Percentiles rank a stretch among this genome's conserved stretches.
These are phyloP conservation scores for Filobasidium floriforme DNA, from an alignment of 768 basidiomycete species.

Conservation along the genomic window DNA sequence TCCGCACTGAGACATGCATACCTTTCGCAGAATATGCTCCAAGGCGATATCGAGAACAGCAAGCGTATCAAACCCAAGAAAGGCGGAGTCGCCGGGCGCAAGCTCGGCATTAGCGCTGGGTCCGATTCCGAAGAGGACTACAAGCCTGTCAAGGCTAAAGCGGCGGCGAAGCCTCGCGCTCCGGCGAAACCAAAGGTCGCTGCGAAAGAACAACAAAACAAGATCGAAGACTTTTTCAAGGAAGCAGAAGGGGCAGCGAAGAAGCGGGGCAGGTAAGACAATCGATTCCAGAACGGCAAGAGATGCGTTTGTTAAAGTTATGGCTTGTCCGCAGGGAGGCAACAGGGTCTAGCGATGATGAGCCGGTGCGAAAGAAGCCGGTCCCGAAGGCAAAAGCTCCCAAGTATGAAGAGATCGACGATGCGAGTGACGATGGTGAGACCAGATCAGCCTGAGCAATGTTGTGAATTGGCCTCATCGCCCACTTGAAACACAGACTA, in stretches of 20 bases:
- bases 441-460: not conserved
- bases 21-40: constrained; percentile 32
- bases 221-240: constrained; percentile 4
- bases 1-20: not conserved
- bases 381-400: constrained; percentile 28
- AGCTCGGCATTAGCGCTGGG: constrained; percentile 41
- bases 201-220: constrained; percentile 28
- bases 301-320: not conserved
- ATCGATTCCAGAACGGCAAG: not conserved
- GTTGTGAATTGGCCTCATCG: no score
- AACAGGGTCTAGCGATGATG: constrained; percentile 4
- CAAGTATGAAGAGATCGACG: constrained; percentile 25
- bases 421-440: constrained; percentile 23
- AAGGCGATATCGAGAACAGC: constrained; percentile 49
- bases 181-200: constrained; percentile 34
- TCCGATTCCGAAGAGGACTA: constrained; percentile 54
- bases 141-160: constrained; percentile 49
- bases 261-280: not conserved
- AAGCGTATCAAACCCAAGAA: constrained; percentile 52
- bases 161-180: constrained; percentile 43
- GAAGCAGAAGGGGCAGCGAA: not conserved
- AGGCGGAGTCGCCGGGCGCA: constrained; percentile 51
- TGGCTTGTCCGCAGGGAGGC: not conserved
- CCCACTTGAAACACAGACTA: constrained; percentile 23
- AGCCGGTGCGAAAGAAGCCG: constrained; percentile 20